Conservation (phyloP, 805 yeast genomes). For the Starmerella vitae region DNA sequence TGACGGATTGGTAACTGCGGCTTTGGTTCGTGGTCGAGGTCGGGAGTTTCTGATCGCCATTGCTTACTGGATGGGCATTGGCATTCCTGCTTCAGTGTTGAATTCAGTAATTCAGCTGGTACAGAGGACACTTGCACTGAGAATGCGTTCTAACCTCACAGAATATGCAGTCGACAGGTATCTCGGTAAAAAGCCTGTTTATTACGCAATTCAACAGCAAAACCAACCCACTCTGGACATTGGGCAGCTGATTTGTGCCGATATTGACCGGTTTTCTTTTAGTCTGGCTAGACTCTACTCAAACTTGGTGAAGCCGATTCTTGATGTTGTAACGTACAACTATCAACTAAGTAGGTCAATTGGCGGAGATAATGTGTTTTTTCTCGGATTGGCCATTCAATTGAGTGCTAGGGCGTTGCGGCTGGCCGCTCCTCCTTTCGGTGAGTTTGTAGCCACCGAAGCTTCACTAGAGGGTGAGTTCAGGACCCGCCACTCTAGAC, state of each 20-base stretch:
- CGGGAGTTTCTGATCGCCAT: conserved; percentile 48
- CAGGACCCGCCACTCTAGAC: conserved; percentile 67
- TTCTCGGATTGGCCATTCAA: conserved; percentile 69
- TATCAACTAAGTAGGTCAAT: conserved; percentile 46
- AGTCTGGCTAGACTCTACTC: conserved; percentile 66
- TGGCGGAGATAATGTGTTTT: conserved; percentile 55
- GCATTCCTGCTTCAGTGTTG: conserved; percentile 72
- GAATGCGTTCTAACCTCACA: conserved; percentile 52
- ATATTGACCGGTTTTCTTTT: conserved; percentile 57
- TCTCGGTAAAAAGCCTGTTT: conserved; percentile 46
- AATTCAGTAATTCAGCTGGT: conserved; percentile 46
- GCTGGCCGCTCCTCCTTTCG: conserved; percentile 79
- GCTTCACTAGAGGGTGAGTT: conserved; percentile 76
- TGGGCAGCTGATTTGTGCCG: conserved; percentile 72
- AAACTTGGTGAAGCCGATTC: conserved; percentile 67
- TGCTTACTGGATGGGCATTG: conserved; percentile 67
- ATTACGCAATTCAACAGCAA: conserved; percentile 53
- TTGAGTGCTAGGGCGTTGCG: conserved; percentile 60
- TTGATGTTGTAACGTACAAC: conserved; percentile 70
- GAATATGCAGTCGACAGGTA: conserved; percentile 52
- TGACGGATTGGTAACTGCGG: conserved; percentile 76
- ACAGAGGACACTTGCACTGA: conserved; percentile 28
- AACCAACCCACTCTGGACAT: conserved; percentile 44
- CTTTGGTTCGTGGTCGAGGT: conserved; percentile 59
- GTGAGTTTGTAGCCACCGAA: conserved; percentile 58